Conservation (phyloP, 345 rosid genomes). For the Ceriops decandra region DNA sequence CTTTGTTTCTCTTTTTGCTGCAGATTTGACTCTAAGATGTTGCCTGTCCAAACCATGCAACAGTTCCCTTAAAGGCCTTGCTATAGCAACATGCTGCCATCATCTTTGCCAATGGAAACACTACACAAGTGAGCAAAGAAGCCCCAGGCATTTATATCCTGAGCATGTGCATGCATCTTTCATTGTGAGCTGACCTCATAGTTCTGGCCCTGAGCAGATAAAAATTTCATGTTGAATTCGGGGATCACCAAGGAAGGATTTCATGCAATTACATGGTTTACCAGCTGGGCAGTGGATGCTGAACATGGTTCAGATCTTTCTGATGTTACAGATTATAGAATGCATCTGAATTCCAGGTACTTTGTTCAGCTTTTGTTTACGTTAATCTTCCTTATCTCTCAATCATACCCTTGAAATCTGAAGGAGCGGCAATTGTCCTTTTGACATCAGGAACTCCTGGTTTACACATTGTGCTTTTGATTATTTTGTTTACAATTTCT, state of each 20-base stretch:
- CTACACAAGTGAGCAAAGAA: conserved; percentile 55
- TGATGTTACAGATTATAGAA: conserved; percentile 30
- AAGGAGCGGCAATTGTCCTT: background rate
- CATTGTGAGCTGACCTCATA: conserved; percentile 2
- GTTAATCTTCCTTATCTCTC: background rate
- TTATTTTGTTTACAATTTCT: conserved; percentile 6
- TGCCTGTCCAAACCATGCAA: conserved; percentile 46
- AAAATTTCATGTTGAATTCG: conserved; percentile 44
- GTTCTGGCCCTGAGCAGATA: conserved; percentile 42
- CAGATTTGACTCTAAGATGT: conserved; percentile 88
- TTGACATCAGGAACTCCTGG: background rate
- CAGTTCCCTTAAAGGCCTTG: conserved; percentile 51
- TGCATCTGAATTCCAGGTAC: conserved; percentile 37
- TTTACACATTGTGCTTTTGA: background rate
- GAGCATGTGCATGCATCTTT: background rate
- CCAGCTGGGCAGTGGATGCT: conserved; percentile 98
- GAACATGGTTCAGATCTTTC: conserved; percentile 71
- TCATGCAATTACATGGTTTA: conserved; percentile 74
- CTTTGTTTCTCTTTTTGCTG: conserved; percentile 4
- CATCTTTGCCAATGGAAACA: conserved; percentile 97
- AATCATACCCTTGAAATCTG: background rate
- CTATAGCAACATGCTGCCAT: conserved; percentile 93
- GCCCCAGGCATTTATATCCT: background rate
- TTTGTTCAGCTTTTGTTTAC: background rate
- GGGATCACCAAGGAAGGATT: conserved; percentile 68